These are phyloP conservation scores for Ustilago cynodontis DNA, from an alignment of 1,284 basidiomycete species.

Conservation along the genomic window DNA sequence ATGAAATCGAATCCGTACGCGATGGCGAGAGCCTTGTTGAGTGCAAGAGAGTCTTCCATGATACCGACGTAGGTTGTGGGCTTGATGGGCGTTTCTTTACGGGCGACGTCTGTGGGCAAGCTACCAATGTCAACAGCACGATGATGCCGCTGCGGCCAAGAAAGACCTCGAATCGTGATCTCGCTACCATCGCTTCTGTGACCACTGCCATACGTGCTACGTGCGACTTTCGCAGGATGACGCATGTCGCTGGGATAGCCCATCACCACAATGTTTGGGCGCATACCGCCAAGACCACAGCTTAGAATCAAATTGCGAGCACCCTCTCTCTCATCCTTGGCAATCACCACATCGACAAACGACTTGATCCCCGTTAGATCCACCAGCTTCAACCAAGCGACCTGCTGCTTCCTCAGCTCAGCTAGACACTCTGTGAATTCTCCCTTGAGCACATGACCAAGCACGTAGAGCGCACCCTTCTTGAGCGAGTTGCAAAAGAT, in stretches of 20 bases:
- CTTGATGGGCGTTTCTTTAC: conserved; percentile 65
- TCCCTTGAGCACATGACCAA: conserved; percentile 68
- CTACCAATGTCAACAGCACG: conserved; percentile 46
- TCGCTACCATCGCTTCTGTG: conserved; percentile 57
- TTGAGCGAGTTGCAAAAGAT: conserved; percentile 70
- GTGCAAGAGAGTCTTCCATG: conserved; percentile 68
- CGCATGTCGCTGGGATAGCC: conserved; percentile 66
- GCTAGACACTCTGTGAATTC: conserved; percentile 67
- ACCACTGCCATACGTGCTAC: conserved; percentile 21
- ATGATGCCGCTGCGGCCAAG: conserved; percentile 42
- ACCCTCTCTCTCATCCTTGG: conserved; percentile 66
- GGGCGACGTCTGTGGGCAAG: conserved; percentile 63
- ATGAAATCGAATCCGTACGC: conserved; percentile 67
- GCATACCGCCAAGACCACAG: conserved; percentile 68
- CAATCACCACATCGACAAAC: conserved; percentile 69
- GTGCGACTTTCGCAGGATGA: conserved; percentile 45
- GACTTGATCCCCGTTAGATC: conserved; percentile 67
- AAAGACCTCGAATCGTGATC: conserved; percentile 58
- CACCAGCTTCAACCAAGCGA: conserved; percentile 69
- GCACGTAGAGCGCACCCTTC: conserved; percentile 68
- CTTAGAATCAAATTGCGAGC: conserved; percentile 66
- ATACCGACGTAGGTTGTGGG: conserved; percentile 67
- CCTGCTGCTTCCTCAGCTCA: conserved; percentile 66
- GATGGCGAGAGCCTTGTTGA: conserved; percentile 68
- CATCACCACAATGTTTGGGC: conserved; percentile 68